Base-by-base conservation (phyloP, 345 rosid species). In the Punica granatum region DNA sequence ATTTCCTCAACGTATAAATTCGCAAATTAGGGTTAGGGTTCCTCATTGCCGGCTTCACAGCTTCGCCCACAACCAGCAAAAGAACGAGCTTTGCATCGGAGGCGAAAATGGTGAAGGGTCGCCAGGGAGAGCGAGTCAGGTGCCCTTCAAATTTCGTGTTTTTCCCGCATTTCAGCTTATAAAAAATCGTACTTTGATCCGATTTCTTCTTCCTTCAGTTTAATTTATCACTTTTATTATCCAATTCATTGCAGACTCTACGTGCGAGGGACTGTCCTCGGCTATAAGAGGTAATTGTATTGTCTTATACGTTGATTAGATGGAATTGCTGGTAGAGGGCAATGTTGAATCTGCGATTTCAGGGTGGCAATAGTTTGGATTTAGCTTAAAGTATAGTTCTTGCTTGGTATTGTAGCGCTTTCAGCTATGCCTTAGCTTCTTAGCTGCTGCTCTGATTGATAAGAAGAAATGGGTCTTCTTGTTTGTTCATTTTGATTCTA, bases 71-170 rank as follows among this genome's bases (percentile, higher is more conserved):
- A 16, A 1, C 35, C 31, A 23, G 58, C 26, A 7, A 46, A 23
- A 33, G 70, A 25, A 60, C 12, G 58, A n/a, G 58, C 30, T 51
- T 7, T 23, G 51, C 51, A 46, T 23, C 35, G 36, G 48, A 33
- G 13, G 35, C 73, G 65, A 76, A 73, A 82, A 92, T 88, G 96
- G 96, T 87, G 75, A 93, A 90, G 87, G 93, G 92, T 26, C 92
- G 98, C 60, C 92, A 90, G 77, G 98, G 98, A 77, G 98, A 93
- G 81, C 82, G 93, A 70, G 90, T 93, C 81, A 86, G 96, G 98
- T 92, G 4, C 4, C 34, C 37, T 35, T 18, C 51, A n/a, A n/a
- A n/a, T n/a, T n/a, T n/a, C n/a, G n/a, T n/a, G n/a, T n/a, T 37
- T 30, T 60, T 23, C 61, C 43, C 61, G 64, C 28, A 25, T 63